These are phyloP conservation scores for Daedaleopsis sinensis DNA, from an alignment of 768 basidiomycete species.

Conservation along the genomic window DNA sequence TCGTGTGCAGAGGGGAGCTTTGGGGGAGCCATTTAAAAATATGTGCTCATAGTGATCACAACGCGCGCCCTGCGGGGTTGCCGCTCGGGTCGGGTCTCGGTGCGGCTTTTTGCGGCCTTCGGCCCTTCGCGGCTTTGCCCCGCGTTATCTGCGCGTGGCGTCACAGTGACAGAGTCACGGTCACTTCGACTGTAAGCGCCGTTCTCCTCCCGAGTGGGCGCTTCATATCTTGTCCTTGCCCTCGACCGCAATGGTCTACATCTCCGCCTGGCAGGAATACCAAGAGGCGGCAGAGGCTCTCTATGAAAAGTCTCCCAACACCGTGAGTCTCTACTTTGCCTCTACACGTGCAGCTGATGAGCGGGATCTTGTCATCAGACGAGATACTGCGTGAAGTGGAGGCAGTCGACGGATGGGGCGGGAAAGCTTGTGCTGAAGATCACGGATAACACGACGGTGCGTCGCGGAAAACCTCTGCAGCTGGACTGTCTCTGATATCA, in stretches of 20 bases:
- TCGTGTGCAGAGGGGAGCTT: background rate
- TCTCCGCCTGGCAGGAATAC: conserved; percentile 87
- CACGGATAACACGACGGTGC: conserved; percentile 86
- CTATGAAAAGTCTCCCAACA: conserved; percentile 78
- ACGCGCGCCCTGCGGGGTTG: background rate
- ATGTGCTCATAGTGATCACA: background rate
- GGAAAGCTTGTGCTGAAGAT: conserved; percentile 92
- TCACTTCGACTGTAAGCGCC: no score
- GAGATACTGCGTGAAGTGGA: conserved; percentile 93
- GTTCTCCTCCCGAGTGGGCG: background rate
- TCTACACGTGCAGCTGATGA: background rate
- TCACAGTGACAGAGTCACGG: no score
- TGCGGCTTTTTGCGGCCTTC: no score
- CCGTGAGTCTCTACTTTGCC: conserved; percentile 49
- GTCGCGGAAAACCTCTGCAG: conserved; percentile 33
- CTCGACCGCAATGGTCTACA: conserved; percentile 77
- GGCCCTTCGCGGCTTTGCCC: no score
- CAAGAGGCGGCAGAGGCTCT: conserved; percentile 88
- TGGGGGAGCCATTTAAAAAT: background rate
- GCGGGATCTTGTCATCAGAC: conserved; percentile 51
- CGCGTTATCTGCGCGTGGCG: background rate
- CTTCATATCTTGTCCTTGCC: conserved; percentile 26
- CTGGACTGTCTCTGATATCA: background rate
- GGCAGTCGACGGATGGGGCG: conserved; percentile 53
- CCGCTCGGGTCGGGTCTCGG: no score